Base-by-base conservation (phyloP, 2,329 filamentous ascomycete genomes). In the Colletotrichum plurivorum region DNA sequence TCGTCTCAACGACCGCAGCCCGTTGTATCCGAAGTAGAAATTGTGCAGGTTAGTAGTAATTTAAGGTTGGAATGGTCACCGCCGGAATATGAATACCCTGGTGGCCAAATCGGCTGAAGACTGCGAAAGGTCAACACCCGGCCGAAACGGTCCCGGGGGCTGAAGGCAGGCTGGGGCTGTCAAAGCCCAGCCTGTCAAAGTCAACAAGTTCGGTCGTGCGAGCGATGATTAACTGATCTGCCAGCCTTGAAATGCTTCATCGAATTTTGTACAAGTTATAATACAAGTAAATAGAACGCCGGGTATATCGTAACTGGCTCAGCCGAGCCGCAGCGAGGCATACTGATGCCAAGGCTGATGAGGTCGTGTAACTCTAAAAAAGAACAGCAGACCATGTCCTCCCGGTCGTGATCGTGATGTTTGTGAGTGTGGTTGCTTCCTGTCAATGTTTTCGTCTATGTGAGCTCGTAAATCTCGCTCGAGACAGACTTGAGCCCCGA, bases 231-330 rank as follows among this genome's bases (percentile, higher is more conserved):
- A 31, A 31, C 27, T 9, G 27, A 3, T 31, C 10, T 31, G 7
- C 27, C 27, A 31, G 27, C 27, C 27, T 31, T 31, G 18, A 22
- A 20, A 49, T 20, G n/a, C 12, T 20, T 49, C 46, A 13, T 52
- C 22, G 13, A 20, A 12, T 18, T 20, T 52, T 36, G 18, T 59
- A 10, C 27, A 8, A 13, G 20, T n/a, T 53, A 45, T 53, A 8
- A 43, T 53, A 61, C 18, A 27, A 20, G 15, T 16, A 27, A n/a
- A 41, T 8, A 20, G 39, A 27, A 31, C n/a, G 15, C 58, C 10
- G 58, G 48, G 58, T 61, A 61, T 61, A 61, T 27, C 58, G 15
- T 16, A n/a, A 4, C 4, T 41, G 15, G 48, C 36, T 20, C 46
- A 25, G 18, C 27, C 10, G 36, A 61, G 58, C 59, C 51, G 49